Evolutionary conservation across 768 basidiomycete genomes (phyloP).

Genomic region (Pilatotrama ljubarskyi): DNA sequence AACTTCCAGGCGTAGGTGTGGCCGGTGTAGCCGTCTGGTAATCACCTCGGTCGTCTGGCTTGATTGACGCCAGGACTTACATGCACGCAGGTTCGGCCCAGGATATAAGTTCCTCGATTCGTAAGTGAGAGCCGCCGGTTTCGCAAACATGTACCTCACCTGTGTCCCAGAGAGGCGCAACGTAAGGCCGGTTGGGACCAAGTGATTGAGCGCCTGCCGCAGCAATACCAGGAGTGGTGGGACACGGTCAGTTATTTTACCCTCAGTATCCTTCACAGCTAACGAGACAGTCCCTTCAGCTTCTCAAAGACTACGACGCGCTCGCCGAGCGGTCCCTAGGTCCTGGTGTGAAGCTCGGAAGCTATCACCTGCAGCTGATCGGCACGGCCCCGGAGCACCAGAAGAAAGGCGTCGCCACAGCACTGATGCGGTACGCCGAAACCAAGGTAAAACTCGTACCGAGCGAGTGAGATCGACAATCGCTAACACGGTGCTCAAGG

Average conservation of each 20-base stretch:
- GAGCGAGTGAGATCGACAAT: not conserved
- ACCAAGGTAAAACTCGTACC: constrained; percentile 7
- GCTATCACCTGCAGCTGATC: constrained; percentile 17
- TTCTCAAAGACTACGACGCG: constrained; percentile 6
- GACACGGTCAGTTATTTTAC: not conserved
- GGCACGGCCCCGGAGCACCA: constrained; percentile 12
- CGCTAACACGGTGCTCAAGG: too few species aligned
- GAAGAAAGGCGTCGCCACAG: constrained; percentile 7
- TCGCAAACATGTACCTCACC: not conserved
- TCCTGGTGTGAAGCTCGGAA: constrained; percentile 14
- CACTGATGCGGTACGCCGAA: constrained; percentile 14
- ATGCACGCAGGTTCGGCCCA: constrained; percentile 11
- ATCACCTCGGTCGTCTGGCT: too few species aligned
- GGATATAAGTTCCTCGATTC: constrained; percentile 11
- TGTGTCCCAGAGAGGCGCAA: constrained; percentile 9
- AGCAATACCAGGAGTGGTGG: constrained; percentile 11
- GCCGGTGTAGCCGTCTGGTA: constrained; percentile 15
- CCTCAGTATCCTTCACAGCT: not conserved
- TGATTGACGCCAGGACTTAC: not conserved
- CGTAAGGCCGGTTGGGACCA: constrained; percentile 18
- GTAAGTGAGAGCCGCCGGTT: not conserved
- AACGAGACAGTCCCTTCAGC: constrained; percentile 3
- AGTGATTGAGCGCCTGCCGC: constrained; percentile 1
- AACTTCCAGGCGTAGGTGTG: not conserved
- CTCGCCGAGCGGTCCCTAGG: constrained; percentile 11